A percentile compares a stretch with the other conserved stretches of the same genome.
Evolutionary conservation across 345 rosid genomes (phyloP).

Genomic region (Eucalyptus fibrosa): DNA sequence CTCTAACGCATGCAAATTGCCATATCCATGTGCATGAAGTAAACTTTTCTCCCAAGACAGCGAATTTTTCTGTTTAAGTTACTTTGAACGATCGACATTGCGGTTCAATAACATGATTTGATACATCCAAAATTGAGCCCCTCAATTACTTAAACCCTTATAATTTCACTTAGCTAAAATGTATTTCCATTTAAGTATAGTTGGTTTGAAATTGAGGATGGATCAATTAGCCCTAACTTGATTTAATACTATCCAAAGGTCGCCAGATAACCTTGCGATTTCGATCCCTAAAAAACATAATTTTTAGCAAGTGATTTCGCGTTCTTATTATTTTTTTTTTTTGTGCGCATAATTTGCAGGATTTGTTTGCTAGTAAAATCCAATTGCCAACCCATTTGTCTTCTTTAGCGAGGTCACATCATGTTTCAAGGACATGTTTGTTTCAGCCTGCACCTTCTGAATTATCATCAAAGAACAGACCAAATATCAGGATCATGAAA

Average conservation of each 20-base stretch:
- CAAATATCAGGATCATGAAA: background rate
- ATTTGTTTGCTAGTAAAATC: background rate
- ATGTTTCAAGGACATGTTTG: background rate
- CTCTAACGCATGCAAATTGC: background rate
- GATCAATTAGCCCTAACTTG: background rate
- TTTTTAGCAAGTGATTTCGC: background rate
- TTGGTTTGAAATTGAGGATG: background rate
- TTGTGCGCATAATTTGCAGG: background rate
- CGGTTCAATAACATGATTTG: background rate
- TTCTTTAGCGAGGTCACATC: background rate
- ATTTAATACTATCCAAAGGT: background rate
- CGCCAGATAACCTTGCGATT: accelerated
- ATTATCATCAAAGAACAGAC: background rate
- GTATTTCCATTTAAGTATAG: background rate
- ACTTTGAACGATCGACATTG: accelerated
- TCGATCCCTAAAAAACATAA: background rate
- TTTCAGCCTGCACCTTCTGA: background rate
- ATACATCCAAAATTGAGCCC: background rate
- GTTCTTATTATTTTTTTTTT: accelerated
- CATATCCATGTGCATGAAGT: background rate
- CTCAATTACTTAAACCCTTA: background rate
- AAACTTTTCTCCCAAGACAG: background rate
- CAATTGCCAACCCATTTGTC: background rate
- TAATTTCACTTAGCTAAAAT: background rate
- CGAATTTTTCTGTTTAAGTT: background rate